phyloP scores from a whole-genome alignment of 768 basidiomycete genomes.

The Plicaturopsis crispa region DNA sequence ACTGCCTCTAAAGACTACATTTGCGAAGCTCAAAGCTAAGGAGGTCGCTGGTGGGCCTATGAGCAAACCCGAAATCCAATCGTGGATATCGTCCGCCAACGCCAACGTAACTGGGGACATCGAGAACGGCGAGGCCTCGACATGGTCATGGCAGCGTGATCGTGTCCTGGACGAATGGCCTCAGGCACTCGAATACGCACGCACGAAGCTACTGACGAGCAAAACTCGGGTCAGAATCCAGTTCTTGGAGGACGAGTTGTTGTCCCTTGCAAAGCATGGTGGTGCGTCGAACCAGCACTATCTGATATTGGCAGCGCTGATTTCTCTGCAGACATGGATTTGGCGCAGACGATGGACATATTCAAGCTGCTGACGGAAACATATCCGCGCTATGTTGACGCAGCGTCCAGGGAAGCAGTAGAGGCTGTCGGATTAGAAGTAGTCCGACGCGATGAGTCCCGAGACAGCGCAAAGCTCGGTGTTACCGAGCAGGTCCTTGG shows the following conservation, averaged over 20 bases:
- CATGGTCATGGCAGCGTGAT: slow-evolving; percentile 48
- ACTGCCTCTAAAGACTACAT: slow-evolving; percentile 25
- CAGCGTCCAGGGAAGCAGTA: slow-evolving; percentile 62
- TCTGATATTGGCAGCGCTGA: slow-evolving; percentile 4
- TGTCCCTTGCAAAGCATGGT: slow-evolving; percentile 47
- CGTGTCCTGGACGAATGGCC: slow-evolving; percentile 49
- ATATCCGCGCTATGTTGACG: slow-evolving; percentile 74
- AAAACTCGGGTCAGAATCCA: slow-evolving; percentile 45
- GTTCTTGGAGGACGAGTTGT: slow-evolving; percentile 59
- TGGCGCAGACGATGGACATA: slow-evolving; percentile 59
- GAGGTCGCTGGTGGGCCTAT: slow-evolving; percentile 30
- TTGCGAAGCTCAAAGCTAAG: slow-evolving; percentile 44
- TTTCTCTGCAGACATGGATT: slow-evolving; percentile 40
- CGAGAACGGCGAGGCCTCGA: slow-evolving; percentile 12
- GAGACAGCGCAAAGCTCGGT: slow-evolving; percentile 38
- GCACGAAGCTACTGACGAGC: slow-evolving; percentile 36
- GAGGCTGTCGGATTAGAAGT: slow-evolving; percentile 59
- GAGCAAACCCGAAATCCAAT: slow-evolving; percentile 50
- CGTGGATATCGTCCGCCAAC: slow-evolving; percentile 54
- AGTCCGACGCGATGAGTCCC: slow-evolving; percentile 54
- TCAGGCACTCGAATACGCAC: slow-evolving; percentile 45
- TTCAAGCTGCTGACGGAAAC: slow-evolving; percentile 69
- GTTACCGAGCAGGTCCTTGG: slow-evolving; percentile 65
- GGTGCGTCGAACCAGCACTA: slow-evolving; percentile 29
- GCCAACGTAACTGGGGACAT: slow-evolving; percentile 20